A percentile compares a stretch with the other conserved stretches of the same genome.
phyloP scores from a whole-genome alignment of 352 stramenopile genomes.

The Thalassiosira ordinaria region DNA sequence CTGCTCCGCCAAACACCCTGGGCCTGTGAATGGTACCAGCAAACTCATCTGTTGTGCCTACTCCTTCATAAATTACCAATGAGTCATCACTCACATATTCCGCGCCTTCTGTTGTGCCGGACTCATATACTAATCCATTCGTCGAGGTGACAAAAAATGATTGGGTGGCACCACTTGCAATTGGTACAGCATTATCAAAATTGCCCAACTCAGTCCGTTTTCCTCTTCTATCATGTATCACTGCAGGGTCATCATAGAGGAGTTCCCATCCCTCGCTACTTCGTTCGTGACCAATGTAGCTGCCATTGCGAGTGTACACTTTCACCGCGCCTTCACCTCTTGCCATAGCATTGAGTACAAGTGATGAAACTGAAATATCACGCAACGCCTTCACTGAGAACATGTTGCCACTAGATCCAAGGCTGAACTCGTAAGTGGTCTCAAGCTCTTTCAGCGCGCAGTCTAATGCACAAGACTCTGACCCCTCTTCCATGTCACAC shows the following conservation, averaged over 20 bases:
- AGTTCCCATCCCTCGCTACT: conserved; percentile 24
- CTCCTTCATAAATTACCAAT: conserved; percentile 28
- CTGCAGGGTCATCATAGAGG: conserved; percentile 9
- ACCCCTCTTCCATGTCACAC: conserved; percentile 19
- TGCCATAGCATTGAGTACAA: conserved; percentile 24
- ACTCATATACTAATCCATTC: conserved; percentile 24
- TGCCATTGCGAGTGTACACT: conserved; percentile 37
- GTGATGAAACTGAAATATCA: conserved; percentile 33
- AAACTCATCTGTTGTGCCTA: conserved; percentile 28
- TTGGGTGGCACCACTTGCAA: conserved; percentile 20
- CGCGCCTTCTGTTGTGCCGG: conserved; percentile 6
- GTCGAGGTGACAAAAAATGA: conserved; percentile 40
- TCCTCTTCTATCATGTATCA: conserved; percentile 11
- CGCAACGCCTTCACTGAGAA: conserved; percentile 28
- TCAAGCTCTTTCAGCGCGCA: conserved; percentile 16
- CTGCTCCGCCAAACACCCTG: conserved; percentile 24
- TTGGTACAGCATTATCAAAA: conserved; percentile 21
- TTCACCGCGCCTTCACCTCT: conserved; percentile 26
- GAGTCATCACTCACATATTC: conserved; percentile 4
- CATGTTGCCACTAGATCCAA: conserved; percentile 40
- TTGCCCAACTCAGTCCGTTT: conserved; percentile 22
- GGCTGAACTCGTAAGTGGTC: conserved; percentile 24
- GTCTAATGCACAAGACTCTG: conserved; percentile 26
- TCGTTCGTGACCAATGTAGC: conserved; percentile 30
- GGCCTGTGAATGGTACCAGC: conserved; percentile 4